Evolutionary conservation across 345 rosid genomes (phyloP), one percentile per base, ranked within the genome.

Genomic region (Corchorus olitorius): DNA sequence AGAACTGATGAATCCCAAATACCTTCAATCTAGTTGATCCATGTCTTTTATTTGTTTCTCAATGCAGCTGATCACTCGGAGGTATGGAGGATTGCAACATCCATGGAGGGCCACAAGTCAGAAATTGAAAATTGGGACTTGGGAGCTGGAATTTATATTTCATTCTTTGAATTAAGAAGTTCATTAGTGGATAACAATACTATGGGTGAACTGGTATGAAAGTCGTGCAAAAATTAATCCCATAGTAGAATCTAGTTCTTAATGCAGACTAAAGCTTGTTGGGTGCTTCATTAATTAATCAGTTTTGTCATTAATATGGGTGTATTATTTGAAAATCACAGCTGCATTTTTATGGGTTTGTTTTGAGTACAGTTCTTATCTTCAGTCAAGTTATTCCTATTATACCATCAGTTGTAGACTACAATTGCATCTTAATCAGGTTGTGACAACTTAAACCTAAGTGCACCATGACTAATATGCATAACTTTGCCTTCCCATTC

Each of bases 41-140:
- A 41, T 65, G 19, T 45, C 11, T 22, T 77, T 52, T 41, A 35
- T 62, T 64, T 22, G 37, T 49, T 60, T 61, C 56, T 73, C 69
- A 63, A 82, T 87, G 89, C 90, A 93, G 98, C 77, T 65, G 79
- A 90, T 71, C 89, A 90, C 77, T 85, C 94, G 5, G 97, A 93
- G 74, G 81, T 91, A 74, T 92, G 95, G 97, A 87, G 89, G 71
- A 86, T 93, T 67, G 93, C 91, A 59, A 88, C 90, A 39, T 83
- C 83, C 70, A 93, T 93, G 98, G 98, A 93, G 87, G 88, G 83
- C 74, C 85, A 93, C 79, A 93, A 93, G 87, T 92, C 95, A 77
- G 97, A 93, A 86, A 93, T 96, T 86, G 97, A 89, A 62, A 84
- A 96, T 79, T 96, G 97, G 98, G 99, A 93, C 81, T 85, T 96